phyloP scores from a whole-genome alignment of 2,329 filamentous ascomycete species.

The Fusarium siculi region DNA sequence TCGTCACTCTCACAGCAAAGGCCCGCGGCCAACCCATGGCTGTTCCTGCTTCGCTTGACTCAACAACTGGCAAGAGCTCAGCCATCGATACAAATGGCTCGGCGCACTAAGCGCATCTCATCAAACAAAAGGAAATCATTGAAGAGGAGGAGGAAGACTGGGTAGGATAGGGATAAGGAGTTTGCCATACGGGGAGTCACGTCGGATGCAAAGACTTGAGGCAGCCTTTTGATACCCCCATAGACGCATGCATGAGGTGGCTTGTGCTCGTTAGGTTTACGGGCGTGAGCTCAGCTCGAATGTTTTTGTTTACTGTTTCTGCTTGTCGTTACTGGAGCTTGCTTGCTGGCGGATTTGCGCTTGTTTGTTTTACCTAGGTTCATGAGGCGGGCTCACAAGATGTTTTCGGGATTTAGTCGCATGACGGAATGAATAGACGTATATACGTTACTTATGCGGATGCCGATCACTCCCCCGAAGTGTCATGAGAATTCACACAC shows the following conservation, averaged over 20 bases:
- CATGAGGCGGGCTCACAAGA: background rate
- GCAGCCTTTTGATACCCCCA: slow-evolving; percentile 47
- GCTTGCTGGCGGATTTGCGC: background rate
- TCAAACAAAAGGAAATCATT: background rate
- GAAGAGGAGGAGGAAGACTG: background rate
- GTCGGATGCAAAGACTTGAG: slow-evolving; percentile 41
- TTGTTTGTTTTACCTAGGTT: background rate
- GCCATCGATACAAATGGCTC: slow-evolving; percentile 56
- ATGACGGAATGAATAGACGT: slow-evolving; percentile 25
- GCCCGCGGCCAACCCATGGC: slow-evolving; percentile 55
- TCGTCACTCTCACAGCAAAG: slow-evolving; percentile 64
- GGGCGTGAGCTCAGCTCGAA: slow-evolving; percentile 26
- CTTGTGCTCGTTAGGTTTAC: slow-evolving; percentile 27
- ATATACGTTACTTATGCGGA: background rate
- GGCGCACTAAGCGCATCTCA: slow-evolving; percentile 46
- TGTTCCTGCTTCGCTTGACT: slow-evolving; percentile 42
- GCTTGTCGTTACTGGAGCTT: slow-evolving; percentile 7
- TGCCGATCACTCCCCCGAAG: background rate
- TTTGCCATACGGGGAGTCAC: slow-evolving; percentile 38
- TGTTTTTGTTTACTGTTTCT: slow-evolving; percentile 37
- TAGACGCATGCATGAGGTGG: slow-evolving; percentile 50
- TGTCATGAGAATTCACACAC: background rate
- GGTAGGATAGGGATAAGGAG: slow-evolving; percentile 18
- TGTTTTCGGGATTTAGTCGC: slow-evolving; percentile 4
- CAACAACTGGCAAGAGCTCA: slow-evolving; percentile 46